Evolutionary conservation across 2,329 filamentous ascomycete genomes (phyloP), one percentile per base, ranked within the genome.

Genomic region (Colletotrichum magnum): DNA sequence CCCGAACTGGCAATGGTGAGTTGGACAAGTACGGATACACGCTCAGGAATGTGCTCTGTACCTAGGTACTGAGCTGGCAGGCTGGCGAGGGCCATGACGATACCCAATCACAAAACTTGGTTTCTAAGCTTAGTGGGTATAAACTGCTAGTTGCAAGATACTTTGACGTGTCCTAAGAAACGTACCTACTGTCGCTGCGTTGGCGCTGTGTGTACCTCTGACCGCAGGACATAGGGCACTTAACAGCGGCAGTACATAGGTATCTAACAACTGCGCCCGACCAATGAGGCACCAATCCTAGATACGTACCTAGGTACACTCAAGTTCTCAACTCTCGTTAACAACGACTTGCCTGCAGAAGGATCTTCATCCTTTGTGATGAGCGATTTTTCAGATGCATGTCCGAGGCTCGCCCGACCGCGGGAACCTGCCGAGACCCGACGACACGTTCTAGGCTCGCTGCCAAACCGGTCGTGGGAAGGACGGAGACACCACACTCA

Each of bases 21-120:
- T 4, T 36, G 10, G 2, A 9, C 32, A 36, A 10, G 41, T 43
- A 24, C 21, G 21, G 21, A 24, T 24, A 15, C 41, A 43, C 41
- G 41, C 16, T 43, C 5, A 15, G 13, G 41, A 15, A 43, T 43
- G 15, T 43, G 32, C 9, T 36, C 32, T 24, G 61, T 64, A 64
- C 52, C 45, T 12, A 64, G 21, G 21, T 24, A 24, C 21, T 24
- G 21, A 24, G 21, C 21, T 24, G 21, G 21, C 21, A 24, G 21
- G 51, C 43, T 50, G 58, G 32, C 45, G 12, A 16, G 10, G 28
- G 16, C 15, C 2, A 39, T 6, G 32, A 58, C 5, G 5, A 15
- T 45, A 43, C 21, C 61, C 61, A 64, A 64, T 58, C 41, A 32
- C n/a, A 21, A 21, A n/a, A 12, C 21, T 43, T 28, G 6, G 18